phyloP scores from a whole-genome alignment of 2,329 filamentous ascomycete species.

The Pezicula radicicola region DNA sequence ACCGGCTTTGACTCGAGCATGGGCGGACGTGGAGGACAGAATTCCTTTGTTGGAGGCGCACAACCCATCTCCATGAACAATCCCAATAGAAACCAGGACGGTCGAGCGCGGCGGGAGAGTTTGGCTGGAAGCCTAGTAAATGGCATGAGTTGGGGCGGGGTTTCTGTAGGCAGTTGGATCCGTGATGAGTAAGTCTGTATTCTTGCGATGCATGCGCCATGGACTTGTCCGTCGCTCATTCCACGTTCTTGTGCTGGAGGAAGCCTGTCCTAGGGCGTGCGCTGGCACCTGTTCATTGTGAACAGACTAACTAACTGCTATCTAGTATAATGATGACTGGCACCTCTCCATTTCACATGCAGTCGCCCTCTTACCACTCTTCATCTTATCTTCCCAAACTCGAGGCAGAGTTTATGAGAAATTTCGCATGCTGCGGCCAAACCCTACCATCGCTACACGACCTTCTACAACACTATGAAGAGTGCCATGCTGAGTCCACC shows the following conservation, averaged over 20 bases:
- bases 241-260: not conserved
- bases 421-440: conserved; percentile 92
- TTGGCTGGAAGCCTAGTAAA: conserved; percentile 65
- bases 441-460: conserved; percentile 91
- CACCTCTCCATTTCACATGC: conserved; percentile 86
- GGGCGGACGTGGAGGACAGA: conserved; percentile 47
- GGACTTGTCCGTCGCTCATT: conserved; percentile 6
- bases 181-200: conserved; percentile 82
- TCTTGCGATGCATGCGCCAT: conserved; percentile 8
- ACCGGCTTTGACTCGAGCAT: conserved; percentile 54
- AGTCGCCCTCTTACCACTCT: conserved; percentile 94
- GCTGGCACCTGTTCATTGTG: conserved; percentile 14
- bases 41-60: conserved; percentile 62
- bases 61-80: conserved; percentile 66
- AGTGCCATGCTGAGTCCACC: conserved; percentile 77
- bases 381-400: conserved; percentile 95
- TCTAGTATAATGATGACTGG: conserved; percentile 89
- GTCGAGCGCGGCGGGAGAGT: conserved; percentile 57
- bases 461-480: conserved; percentile 93
- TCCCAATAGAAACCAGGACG: conserved; percentile 56
- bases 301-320: conserved; percentile 15
- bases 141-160: conserved; percentile 95
- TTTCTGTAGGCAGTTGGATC: conserved; percentile 96
- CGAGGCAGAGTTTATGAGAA: conserved; percentile 96
- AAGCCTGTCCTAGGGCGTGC: conserved; percentile 6